Percentiles rank a stretch among this genome's conserved stretches.
Conservation (phyloP, 148 eudicot species). For the Chenopodium quinoa region DNA sequence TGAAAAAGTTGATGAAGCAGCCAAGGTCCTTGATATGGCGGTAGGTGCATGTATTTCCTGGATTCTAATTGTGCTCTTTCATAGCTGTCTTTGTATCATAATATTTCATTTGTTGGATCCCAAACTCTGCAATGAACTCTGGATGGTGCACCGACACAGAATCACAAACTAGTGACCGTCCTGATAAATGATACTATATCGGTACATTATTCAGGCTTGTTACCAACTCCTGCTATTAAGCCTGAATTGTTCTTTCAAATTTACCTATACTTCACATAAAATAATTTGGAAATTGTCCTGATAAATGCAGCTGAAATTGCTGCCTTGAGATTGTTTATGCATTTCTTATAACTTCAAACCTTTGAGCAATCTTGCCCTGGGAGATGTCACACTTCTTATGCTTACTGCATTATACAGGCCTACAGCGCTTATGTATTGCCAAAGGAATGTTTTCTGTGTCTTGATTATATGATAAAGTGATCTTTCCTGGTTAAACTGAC, state of each 20-base stretch:
- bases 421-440: neutral
- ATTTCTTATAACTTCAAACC: neutral
- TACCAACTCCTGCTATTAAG: neutral
- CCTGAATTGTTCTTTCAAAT: neutral
- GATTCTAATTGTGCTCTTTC: neutral
- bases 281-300: neutral
- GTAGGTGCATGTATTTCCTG: slow-evolving; percentile 38
- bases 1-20: slow-evolving; percentile 81
- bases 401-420: neutral
- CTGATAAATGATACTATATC: neutral
- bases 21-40: slow-evolving; percentile 62
- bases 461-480: neutral
- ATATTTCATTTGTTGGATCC: neutral
- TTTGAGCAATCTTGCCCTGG: neutral
- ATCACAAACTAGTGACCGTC: neutral
- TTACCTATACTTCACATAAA: neutral
- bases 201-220: neutral
- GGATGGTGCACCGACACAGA: neutral
- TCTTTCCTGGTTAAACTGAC: neutral
- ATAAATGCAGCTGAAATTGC: neutral
- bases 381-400: neutral
- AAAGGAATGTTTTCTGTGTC: neutral
- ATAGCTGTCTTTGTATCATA: neutral
- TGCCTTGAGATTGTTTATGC: neutral
- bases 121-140: neutral